Evolutionary conservation across 192 early-diverging fungal species (phyloP), one percentile per base, ranked within the genome.

Genomic region (Coemansia sp.): DNA sequence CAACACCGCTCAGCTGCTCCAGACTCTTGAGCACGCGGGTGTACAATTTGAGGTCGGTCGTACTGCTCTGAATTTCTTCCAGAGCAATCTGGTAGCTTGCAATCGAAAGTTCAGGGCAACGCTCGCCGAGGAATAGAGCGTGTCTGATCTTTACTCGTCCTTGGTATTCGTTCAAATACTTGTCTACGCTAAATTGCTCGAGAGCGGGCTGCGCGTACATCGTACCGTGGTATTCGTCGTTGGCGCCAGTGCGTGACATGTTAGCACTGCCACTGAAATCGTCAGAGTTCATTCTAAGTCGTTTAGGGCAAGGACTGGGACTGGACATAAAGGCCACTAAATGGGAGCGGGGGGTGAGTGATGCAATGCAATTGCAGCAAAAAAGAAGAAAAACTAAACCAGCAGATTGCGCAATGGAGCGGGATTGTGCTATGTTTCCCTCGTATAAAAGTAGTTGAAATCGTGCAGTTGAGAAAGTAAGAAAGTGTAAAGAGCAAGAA

Each of bases 81-180:
- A 73, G 24, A 0, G 79, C 79, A 29, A 69, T 59, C 4, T 21
- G 34, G 51, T 77, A 76, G 57, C 67, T 54, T 24, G 62, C 71
- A 7, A 39, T 41, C 13, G 71, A 35, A 10, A 82, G 50, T 13
- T 59, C 57, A 0, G 54, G 60, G 50, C 73, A 82, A 13, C 56
- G 64, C 62, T 77, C 65, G 14, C 64, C 74, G 27, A 70, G 42
- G 27, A 63, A 67, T 7, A 73, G 62, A 24, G 74, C 79, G 9
- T 74, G 67, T 29, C 59, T 64, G 14, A 77, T 65, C 48, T 77
- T 77, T 1, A 59, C 63, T 34, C 36, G 42, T 1, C 72, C 68
- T 19, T 60, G 64, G 69, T 83, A 83, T 29, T 65, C 68, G n/a
- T 46, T 53, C 59, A 83, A 31, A 36, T 77, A 83, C 48, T 66